Conservation (phyloP, 2,329 filamentous ascomycete genomes). For the Gliomastix tumulicola region DNA sequence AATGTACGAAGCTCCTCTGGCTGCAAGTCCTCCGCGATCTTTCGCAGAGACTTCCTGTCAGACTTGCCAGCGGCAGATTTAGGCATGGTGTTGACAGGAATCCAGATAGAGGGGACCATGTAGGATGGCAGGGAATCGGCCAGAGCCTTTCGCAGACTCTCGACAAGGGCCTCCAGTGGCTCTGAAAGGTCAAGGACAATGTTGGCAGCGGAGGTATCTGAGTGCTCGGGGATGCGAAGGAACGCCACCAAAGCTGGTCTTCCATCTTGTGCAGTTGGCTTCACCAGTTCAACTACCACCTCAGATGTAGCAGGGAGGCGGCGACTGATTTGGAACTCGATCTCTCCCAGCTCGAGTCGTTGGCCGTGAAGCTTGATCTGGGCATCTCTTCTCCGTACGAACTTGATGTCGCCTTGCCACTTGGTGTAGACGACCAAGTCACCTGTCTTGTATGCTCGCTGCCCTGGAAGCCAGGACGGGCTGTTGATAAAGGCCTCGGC, state of each 20-base stretch:
- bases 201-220: background rate
- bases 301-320: background rate
- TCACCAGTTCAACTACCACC: slow-evolving; percentile 5
- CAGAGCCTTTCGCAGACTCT: background rate
- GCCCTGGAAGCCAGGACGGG: too few species aligned
- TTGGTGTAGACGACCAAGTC: background rate
- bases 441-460: slow-evolving; percentile 11
- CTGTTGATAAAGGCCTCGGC: slow-evolving; percentile 20
- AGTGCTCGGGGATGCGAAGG: slow-evolving; percentile 7
- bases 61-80: slow-evolving; percentile 7
- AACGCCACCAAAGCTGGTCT: background rate
- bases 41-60: slow-evolving; percentile 1
- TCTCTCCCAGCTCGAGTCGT: slow-evolving; percentile 32
- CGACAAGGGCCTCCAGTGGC: background rate
- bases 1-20: too few species aligned
- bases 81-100: slow-evolving; percentile 2
- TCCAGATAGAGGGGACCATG: slow-evolving; percentile 7
- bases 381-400: slow-evolving; percentile 1
- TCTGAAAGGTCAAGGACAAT: background rate
- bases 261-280: too few species aligned
- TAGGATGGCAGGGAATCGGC: slow-evolving; percentile 3
- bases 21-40: background rate
- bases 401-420: background rate
- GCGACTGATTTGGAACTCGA: slow-evolving; percentile 4
- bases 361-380: slow-evolving; percentile 47